A percentile compares a stretch with the other conserved stretches of the same genome.
Conservation (phyloP, 2,329 filamentous ascomycete genomes). For the Clarireedia homoeocarpa region DNA sequence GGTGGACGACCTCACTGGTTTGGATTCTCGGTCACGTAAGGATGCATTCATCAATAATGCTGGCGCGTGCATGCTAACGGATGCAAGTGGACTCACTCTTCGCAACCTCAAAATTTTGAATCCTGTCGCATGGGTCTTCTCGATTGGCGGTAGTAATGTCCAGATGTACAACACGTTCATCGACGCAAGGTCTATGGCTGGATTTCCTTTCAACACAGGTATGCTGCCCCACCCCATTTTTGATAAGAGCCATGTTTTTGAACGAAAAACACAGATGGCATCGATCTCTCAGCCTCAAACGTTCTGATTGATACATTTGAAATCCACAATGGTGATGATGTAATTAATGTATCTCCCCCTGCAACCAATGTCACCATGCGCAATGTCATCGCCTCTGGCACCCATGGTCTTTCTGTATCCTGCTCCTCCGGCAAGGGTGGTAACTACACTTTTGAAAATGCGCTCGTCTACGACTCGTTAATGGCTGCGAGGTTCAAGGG, state of each 20-base stretch:
- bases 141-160: slow-evolving; percentile 3
- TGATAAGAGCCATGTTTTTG: background rate
- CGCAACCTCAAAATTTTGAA: slow-evolving; percentile 3
- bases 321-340: slow-evolving; percentile 5
- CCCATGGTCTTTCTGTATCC: slow-evolving; percentile 1
- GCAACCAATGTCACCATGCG: slow-evolving; percentile 1
- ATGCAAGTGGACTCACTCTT: background rate
- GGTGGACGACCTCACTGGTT: slow-evolving; percentile 4
- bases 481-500: slow-evolving; percentile 6
- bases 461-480: background rate
- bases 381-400: slow-evolving; percentile 1
- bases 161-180: slow-evolving; percentile 1
- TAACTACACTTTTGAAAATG: slow-evolving; percentile 5
- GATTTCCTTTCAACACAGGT: slow-evolving; percentile 2
- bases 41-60: background rate
- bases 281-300: slow-evolving; percentile 2
- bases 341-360: slow-evolving; percentile 2
- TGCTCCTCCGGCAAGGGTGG: background rate
- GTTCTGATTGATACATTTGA: slow-evolving; percentile 3
- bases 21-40: background rate
- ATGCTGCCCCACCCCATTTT: background rate
- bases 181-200: slow-evolving; percentile 1
- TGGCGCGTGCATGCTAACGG: background rate
- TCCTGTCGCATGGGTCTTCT: slow-evolving; percentile 2
- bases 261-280: background rate